Evolutionary conservation across 2,329 filamentous ascomycete species (phyloP).

Genomic region (Fusarium drepaniforme): DNA sequence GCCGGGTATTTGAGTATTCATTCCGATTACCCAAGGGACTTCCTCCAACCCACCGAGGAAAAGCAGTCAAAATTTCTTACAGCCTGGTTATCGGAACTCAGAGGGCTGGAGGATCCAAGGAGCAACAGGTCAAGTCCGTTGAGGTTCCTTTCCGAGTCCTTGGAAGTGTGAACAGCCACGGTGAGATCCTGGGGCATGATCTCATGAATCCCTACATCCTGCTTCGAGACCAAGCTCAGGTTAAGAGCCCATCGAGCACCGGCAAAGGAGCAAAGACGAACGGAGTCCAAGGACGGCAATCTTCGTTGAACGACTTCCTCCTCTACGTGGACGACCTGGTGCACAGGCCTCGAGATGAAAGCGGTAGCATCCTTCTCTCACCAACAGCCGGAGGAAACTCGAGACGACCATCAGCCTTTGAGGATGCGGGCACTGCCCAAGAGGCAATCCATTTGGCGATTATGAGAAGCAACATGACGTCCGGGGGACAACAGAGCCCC

Average conservation of each 20-base stretch:
- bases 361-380: slow-evolving; percentile 74
- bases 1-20: slow-evolving; percentile 85
- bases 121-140: slow-evolving; percentile 89
- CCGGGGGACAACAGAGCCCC: slow-evolving; percentile 79
- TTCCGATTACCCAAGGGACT: slow-evolving; percentile 89
- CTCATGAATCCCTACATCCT: slow-evolving; percentile 95
- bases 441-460: slow-evolving; percentile 94
- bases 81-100: slow-evolving; percentile 93
- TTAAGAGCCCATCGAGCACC: slow-evolving; percentile 58
- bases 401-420: slow-evolving; percentile 66
- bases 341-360: slow-evolving; percentile 66
- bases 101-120: slow-evolving; percentile 79
- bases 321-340: slow-evolving; percentile 83
- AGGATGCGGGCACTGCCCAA: slow-evolving; percentile 74
- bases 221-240: slow-evolving; percentile 83
- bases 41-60: slow-evolving; percentile 91
- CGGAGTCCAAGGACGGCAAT: slow-evolving; percentile 46
- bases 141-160: slow-evolving; percentile 94
- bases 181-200: slow-evolving; percentile 92
- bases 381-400: slow-evolving; percentile 72
- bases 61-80: slow-evolving; percentile 94
- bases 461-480: slow-evolving; percentile 79
- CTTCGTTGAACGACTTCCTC: slow-evolving; percentile 75
- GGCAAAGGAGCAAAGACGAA: slow-evolving; percentile 43
- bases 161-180: slow-evolving; percentile 89